Base-by-base conservation (phyloP, 176 grass and related monocot genomes). In the Calamus simplicifolius region DNA sequence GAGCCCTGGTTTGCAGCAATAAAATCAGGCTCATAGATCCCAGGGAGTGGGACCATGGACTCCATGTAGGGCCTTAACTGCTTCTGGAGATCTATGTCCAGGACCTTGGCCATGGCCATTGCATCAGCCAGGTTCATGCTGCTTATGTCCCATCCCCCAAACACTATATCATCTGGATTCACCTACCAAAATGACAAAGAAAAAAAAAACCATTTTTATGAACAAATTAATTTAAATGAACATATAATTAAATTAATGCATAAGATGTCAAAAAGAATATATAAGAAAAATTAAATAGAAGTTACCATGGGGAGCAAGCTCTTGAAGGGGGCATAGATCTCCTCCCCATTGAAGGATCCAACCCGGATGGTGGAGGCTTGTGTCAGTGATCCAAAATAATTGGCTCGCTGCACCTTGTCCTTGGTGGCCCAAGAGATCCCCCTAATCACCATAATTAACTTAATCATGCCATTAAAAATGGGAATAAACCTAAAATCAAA, bases 31-130 rank as follows among this genome's bases (percentile, higher is more conserved):
- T 97, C 78, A 27, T 88, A 97, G 61, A 97, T 91, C 15, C 93
- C 93, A 0, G 93, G 81, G 17, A 97, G 79, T 5, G 93, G 93
- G 15, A 85, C 73, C 59, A 91, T 91, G 64, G 87, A 86, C 66
- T 97, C 93, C 93, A 91, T 97, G 78, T 97, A 97, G 3, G 87
- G 81, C 35, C 93, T 85, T 19, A 97, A 84, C 62, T 97, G 93
- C 75, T 97, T 97, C 83, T 97, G 93, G 43, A 97, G 78, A 69
- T 91, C 93, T 49, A 97, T 97, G 73, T 97, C 87, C 54, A 97
- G 56, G 21, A 97, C 93, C 80, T 85, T 97, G 69, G 87, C 93
- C 70, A 84, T 89, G 15, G 93, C 80, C 93, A 97, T 97, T 19
- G 93, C 56, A 77, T 97, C 93, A 4, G 93, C 93, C 69, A 97